Conservation (phyloP, 305 asterid species). For the Fraxinus albicans region DNA sequence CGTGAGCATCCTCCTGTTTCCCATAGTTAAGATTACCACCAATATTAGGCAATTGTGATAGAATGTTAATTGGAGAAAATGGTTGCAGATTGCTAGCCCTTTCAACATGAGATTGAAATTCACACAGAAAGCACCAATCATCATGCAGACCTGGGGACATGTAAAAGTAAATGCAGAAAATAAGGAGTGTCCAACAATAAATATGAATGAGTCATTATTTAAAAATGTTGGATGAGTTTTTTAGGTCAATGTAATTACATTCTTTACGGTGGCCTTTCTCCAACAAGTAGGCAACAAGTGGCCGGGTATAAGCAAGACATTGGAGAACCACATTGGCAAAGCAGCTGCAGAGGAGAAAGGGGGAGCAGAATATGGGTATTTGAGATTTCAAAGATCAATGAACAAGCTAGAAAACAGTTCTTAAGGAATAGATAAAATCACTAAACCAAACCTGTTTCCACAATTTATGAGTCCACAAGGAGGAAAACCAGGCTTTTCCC, state of each 20-base stretch:
- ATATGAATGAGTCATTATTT: conserved; percentile 14
- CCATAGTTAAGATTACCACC: conserved; percentile 95
- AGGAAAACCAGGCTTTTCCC: conserved; percentile 73
- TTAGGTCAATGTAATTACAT: conserved; percentile 44
- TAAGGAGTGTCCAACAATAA: conserved; percentile 18
- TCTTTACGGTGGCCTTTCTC: conserved; percentile 74
- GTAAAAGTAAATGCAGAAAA: conserved; percentile 12
- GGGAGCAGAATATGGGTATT: conserved; percentile 8
- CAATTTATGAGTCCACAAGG: conserved; percentile 97
- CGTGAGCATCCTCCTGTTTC: conserved; percentile 98
- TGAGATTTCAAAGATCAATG: not conserved
- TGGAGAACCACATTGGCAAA: conserved; percentile 97
- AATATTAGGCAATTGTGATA: conserved; percentile 78
- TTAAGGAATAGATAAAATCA: not conserved
- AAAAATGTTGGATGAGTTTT: not conserved
- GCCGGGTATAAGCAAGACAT: conserved; percentile 82
- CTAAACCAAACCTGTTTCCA: conserved; percentile 72
- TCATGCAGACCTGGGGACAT: conserved; percentile 64
- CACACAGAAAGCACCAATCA: conserved; percentile 95
- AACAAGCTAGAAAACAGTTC: not conserved
- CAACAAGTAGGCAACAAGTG: conserved; percentile 85
- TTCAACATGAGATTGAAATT: conserved; percentile 77
- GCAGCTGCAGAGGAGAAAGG: conserved; percentile 63
- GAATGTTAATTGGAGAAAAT: conserved; percentile 91
- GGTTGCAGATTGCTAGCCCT: conserved; percentile 62